phyloP scores from a whole-genome alignment of 2,329 filamentous ascomycete genomes.

The Orbilia quercus region DNA sequence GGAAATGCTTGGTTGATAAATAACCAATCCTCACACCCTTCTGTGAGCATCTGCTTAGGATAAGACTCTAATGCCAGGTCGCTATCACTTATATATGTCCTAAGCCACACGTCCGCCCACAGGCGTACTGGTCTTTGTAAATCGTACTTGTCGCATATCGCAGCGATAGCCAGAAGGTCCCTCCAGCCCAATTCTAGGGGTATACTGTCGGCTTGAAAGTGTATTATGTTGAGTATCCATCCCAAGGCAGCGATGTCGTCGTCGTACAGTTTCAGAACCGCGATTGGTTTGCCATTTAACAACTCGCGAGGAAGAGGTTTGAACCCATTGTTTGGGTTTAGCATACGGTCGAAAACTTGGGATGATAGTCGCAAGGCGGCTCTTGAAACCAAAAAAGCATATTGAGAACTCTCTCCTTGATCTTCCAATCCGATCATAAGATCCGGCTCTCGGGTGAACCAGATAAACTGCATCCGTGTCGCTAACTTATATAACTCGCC shows the following conservation, averaged over 20 bases:
- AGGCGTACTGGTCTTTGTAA: constrained; percentile 11
- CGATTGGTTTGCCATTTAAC: constrained; percentile 26
- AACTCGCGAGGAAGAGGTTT: constrained; percentile 30
- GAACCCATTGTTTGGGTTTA: constrained; percentile 34
- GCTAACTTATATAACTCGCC: too few species aligned
- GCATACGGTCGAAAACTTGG: constrained; percentile 27
- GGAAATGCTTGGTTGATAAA: constrained; percentile 34
- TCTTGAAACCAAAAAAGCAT: constrained; percentile 18
- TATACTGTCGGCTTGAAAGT: constrained; percentile 28
- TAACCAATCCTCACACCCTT: constrained; percentile 45
- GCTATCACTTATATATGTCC: not conserved
- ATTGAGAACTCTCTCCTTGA: not conserved
- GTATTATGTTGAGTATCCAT: constrained; percentile 39
- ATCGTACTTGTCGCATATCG: constrained; percentile 44
- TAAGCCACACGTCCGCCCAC: constrained; percentile 31
- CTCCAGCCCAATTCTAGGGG: constrained; percentile 15
- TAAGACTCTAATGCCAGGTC: not conserved
- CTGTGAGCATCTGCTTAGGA: constrained; percentile 7
- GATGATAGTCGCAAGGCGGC: constrained; percentile 23
- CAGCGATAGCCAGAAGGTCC: constrained; percentile 26
- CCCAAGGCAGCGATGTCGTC: constrained; percentile 33
- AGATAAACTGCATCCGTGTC: constrained; percentile 40
- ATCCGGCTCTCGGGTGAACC: constrained; percentile 44
- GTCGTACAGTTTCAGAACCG: constrained; percentile 28
- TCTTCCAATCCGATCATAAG: constrained; percentile 37